These are phyloP conservation scores for Postia placenta DNA, from an alignment of 768 basidiomycete genomes.

Conservation along the genomic window DNA sequence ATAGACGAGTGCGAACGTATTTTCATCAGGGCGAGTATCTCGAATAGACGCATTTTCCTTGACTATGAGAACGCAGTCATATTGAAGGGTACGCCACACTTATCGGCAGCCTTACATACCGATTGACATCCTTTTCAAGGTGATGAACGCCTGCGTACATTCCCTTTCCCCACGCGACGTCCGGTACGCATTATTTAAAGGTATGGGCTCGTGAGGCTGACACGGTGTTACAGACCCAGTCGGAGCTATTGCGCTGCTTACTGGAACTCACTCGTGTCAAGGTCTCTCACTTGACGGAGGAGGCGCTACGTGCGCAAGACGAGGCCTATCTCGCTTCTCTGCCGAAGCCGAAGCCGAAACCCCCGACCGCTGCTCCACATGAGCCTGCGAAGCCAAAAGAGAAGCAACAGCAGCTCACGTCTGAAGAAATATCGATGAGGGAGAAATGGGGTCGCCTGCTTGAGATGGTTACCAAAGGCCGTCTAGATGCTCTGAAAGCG, in stretches of 20 bases:
- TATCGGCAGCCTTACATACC: neutral
- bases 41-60: conserved; percentile 84
- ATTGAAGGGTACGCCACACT: conserved; percentile 40
- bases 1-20: conserved; percentile 82
- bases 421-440: conserved; percentile 72
- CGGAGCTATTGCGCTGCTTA: conserved; percentile 84
- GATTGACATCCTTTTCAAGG: conserved; percentile 18
- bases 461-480: conserved; percentile 89
- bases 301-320: conserved; percentile 77
- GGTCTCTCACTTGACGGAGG: conserved; percentile 80
- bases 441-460: conserved; percentile 80
- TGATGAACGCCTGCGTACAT: conserved; percentile 80
- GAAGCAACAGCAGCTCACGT: conserved; percentile 50
- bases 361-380: conserved; percentile 25
- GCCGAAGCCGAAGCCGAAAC: conserved; percentile 66
- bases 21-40: conserved; percentile 84
- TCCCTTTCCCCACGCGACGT: conserved; percentile 93
- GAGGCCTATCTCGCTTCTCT: conserved; percentile 86
- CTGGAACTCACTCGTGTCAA: conserved; percentile 82
- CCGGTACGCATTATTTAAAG: conserved; percentile 55
- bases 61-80: conserved; percentile 82
- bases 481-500: conserved; percentile 69
- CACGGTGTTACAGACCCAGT: conserved; percentile 62
- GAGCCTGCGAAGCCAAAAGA: conserved; percentile 39
- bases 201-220: neutral